Evolutionary conservation across 768 basidiomycete species (phyloP).

Genomic region (Amanita exitialis): DNA sequence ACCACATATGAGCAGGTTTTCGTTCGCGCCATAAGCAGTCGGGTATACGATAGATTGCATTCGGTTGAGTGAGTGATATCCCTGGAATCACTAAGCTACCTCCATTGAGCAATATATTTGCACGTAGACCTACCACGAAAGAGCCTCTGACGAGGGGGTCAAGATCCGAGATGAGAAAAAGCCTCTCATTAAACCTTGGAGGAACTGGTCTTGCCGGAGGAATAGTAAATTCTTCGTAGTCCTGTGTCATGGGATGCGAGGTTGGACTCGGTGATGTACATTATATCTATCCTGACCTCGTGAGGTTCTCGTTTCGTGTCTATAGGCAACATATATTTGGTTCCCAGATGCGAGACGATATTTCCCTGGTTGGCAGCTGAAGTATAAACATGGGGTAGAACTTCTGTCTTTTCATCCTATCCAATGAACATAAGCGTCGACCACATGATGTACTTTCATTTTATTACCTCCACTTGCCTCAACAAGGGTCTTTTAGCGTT

Average conservation of each 20-base stretch:
- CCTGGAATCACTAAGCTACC: conserved; percentile 31
- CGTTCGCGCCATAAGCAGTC: conserved; percentile 89
- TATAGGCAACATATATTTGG: conserved; percentile 70
- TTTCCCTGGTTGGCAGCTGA: conserved; percentile 52
- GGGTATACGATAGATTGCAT: conserved; percentile 94
- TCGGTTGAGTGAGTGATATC: conserved; percentile 80
- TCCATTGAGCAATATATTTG: neutral
- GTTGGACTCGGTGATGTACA: neutral
- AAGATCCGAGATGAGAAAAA: conserved; percentile 62
- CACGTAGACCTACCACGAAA: conserved; percentile 56
- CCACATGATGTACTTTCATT: neutral
- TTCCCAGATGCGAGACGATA: conserved; percentile 62
- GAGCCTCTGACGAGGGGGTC: conserved; percentile 72
- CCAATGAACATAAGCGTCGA: neutral
- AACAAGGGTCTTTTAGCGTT: conserved; percentile 64
- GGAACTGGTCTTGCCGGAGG: conserved; percentile 80
- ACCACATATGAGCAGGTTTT: conserved; percentile 94
- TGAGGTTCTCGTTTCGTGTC: conserved; percentile 62
- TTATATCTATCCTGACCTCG: conserved; percentile 39
- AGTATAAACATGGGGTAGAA: conserved; percentile 85
- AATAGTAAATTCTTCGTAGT: conserved; percentile 82
- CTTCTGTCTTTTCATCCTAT: conserved; percentile 46
- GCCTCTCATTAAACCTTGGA: conserved; percentile 57
- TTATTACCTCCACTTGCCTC: conserved; percentile 38
- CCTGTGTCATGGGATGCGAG: conserved; percentile 27